Conservation (phyloP, 345 rosid genomes). For the Linum trigynum region DNA sequence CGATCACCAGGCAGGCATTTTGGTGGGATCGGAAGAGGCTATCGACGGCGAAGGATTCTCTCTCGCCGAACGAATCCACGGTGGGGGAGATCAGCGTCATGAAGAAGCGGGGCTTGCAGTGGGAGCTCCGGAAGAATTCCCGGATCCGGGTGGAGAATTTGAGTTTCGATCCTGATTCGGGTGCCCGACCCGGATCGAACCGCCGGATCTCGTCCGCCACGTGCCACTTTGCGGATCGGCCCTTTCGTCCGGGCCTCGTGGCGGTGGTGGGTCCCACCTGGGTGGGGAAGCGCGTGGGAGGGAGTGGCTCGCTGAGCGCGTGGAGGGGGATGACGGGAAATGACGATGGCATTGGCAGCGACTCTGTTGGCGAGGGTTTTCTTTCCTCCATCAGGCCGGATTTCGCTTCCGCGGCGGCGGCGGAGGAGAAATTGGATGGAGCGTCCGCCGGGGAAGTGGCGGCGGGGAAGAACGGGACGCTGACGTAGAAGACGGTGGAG, state of each 20-base stretch:
- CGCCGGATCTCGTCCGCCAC: neutral
- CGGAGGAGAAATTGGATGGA: constrained; percentile 20
- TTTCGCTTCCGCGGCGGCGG: constrained; percentile 25
- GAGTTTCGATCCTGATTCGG: constrained; percentile 22
- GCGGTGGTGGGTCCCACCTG: constrained; percentile 19
- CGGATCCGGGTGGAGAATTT: constrained; percentile 23
- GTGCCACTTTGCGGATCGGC: neutral
- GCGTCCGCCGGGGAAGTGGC: constrained; percentile 13
- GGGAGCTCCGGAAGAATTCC: constrained; percentile 36
- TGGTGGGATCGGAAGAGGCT: constrained; percentile 61
- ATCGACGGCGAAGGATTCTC: constrained; percentile 53
- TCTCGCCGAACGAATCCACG: constrained; percentile 38
- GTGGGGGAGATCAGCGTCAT: constrained; percentile 85
- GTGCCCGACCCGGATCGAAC: constrained; percentile 12
- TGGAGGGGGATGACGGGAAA: too few species aligned
- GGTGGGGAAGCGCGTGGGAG: constrained; percentile 21
- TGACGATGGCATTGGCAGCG: too few species aligned
- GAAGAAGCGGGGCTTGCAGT: constrained; percentile 61
- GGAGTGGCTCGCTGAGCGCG: too few species aligned
- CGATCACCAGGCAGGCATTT: constrained; percentile 54
- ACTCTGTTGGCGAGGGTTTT: too few species aligned
- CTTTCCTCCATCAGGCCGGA: neutral
- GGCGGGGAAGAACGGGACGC: constrained; percentile 29
- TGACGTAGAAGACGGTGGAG: constrained; percentile 54
- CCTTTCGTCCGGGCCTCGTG: neutral